A percentile compares a stretch with the other conserved stretches of the same genome.
Conservation (phyloP, 1,139 yeast genomes). For the Saccharomyces hybrid region DNA sequence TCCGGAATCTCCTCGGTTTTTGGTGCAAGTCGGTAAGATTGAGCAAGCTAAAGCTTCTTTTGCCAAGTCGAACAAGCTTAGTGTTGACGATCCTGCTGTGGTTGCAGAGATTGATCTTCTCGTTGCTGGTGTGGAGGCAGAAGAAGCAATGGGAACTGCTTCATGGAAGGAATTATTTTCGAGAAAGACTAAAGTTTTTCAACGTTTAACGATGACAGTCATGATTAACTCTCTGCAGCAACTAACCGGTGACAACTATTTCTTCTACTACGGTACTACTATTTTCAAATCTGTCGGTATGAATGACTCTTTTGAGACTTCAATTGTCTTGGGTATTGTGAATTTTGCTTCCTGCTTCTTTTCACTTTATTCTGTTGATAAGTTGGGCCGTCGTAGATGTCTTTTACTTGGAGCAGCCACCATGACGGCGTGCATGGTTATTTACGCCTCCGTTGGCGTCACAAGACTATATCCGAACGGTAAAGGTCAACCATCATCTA, state of each 20-base stretch:
- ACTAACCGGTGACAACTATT: constrained; percentile 50
- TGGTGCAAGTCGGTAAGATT: constrained; percentile 44
- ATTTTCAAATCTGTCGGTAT: background rate
- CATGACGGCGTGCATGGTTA: background rate
- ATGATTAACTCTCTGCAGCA: constrained; percentile 63
- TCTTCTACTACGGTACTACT: background rate
- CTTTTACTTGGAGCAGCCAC: background rate
- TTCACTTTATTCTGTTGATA: background rate
- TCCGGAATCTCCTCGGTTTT: constrained; percentile 75
- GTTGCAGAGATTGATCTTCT: constrained; percentile 51
- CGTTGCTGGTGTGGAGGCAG: constrained; percentile 55
- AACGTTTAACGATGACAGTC: constrained; percentile 56
- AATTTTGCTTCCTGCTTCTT: background rate
- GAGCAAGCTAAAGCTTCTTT: constrained; percentile 32
- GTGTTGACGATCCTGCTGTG: constrained; percentile 49
- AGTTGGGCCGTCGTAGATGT: background rate
- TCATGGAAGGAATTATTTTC: constrained; percentile 55
- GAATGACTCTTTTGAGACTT: background rate
- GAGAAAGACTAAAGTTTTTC: constrained; percentile 47
- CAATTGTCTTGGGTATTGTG: background rate
- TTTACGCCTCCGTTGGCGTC: background rate
- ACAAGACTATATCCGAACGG: background rate
- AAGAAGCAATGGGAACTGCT: constrained; percentile 48
- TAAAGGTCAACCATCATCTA: background rate
- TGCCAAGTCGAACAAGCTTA: constrained; percentile 49